phyloP scores from a whole-genome alignment of 2,329 filamentous ascomycete genomes.

The Geoglossum cookeanum region DNA sequence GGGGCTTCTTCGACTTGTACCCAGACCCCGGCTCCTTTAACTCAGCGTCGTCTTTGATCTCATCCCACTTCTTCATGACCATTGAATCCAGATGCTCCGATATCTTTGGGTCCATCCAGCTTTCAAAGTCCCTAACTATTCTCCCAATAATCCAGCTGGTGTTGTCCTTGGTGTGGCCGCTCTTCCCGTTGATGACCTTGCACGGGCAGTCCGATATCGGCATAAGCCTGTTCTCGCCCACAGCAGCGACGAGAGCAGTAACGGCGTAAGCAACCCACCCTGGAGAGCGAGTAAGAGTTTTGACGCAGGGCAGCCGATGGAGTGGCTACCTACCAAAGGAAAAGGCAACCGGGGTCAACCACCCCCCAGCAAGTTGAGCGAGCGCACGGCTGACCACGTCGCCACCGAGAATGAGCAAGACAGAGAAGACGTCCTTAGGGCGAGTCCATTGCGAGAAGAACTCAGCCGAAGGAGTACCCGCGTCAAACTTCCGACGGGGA shows the following conservation, averaged over 20 bases:
- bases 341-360: conserved; percentile 18
- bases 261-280: conserved; percentile 14
- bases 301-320: no score
- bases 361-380: conserved; percentile 16
- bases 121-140: conserved; percentile 23
- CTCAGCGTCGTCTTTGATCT: conserved; percentile 25
- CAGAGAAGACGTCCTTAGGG: conserved; percentile 15
- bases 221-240: conserved; percentile 19
- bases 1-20: no score
- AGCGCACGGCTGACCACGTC: conserved; percentile 20
- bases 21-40: conserved; percentile 12
- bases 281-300: not conserved
- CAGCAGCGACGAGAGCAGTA: conserved; percentile 13
- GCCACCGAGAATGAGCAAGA: conserved; percentile 21
- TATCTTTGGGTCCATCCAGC: not conserved
- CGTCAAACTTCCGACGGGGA: no score
- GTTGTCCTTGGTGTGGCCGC: conserved; percentile 21
- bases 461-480: not conserved
- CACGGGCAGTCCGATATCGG: conserved; percentile 18
- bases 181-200: conserved; percentile 20
- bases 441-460: not conserved
- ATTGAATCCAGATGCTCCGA: conserved; percentile 15
- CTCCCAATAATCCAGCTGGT: conserved; percentile 25
- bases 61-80: conserved; percentile 24
- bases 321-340: conserved; percentile 22